Evolutionary conservation across 208 protist genomes (phyloP), one percentile per base, ranked within the genome.

Genomic region (Herpetomonas muscarum): DNA sequence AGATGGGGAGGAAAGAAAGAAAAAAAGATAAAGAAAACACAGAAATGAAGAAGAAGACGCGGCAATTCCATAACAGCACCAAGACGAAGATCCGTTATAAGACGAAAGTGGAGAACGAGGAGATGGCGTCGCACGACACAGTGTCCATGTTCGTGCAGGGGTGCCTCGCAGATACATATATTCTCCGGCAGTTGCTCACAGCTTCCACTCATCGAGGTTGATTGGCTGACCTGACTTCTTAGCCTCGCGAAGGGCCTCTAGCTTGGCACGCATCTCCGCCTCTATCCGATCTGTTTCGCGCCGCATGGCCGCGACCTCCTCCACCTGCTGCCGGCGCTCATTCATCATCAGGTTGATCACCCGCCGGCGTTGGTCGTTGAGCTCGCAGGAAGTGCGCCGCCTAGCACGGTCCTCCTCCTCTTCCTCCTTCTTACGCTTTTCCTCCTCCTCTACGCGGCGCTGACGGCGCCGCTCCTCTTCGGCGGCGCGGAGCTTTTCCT

Each of bases 221-320:
- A 94, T 89, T 19, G 76, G 70, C 54, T 88, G 61, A 31, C 87
- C 87, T 37, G 84, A 74, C 15, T 58, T 60, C 63, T 91, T 90
- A 1, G 87, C 87, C 46, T 85, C 74, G 3, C 87, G 76, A 6
- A 94, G 70, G 12, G 84, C 84, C 46, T 94, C 84, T n/a, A 94
- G 70, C 36, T 91, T 94, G n/a, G 83, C 78, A 31, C 69, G 73
- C 87, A 94, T 94, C 57, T 89, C 87, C 3, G 80, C 79, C 52
- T 91, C 87, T 42, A 94, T 94, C 39, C 81, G 73, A 55, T 94
- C 87, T 13, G 87, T 91, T 55, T 94, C 83, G 12, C 62, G 67
- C 39, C 87, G 77, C 87, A 91, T 94, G 22, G 74, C 80, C 1
- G 76, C 76, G 44, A 90, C 69, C 37, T 89, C 80, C 34, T 84